These are phyloP conservation scores for Fusarium musae DNA, from an alignment of 2,329 filamentous ascomycete genomes.

Conservation along the genomic window DNA sequence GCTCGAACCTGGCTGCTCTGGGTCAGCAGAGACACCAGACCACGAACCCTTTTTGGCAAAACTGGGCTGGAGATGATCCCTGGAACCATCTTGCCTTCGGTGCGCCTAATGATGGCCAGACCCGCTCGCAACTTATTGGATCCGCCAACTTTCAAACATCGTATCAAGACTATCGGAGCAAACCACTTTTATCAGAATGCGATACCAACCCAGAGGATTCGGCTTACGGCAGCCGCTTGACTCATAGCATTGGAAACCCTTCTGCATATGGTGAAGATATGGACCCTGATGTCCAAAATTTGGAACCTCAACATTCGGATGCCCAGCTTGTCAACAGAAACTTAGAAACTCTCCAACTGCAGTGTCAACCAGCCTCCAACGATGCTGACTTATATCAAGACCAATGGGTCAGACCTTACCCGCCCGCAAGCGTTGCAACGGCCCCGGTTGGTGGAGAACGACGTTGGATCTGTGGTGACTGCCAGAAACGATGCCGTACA, in stretches of 20 bases:
- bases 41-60: conserved; percentile 8
- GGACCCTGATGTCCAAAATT: conserved; percentile 52
- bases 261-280: conserved; percentile 59
- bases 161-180: conserved; percentile 43
- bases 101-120: conserved; percentile 36
- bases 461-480: conserved; percentile 52
- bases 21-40: conserved; percentile 11
- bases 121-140: conserved; percentile 37
- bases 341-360: conserved; percentile 47
- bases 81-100: conserved; percentile 55
- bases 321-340: conserved; percentile 46
- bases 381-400: conserved; percentile 6
- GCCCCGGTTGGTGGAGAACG: conserved; percentile 23
- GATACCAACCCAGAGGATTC: conserved; percentile 57
- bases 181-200: conserved; percentile 52
- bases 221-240: conserved; percentile 57
- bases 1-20: conserved; percentile 8
- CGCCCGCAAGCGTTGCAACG: conserved; percentile 32
- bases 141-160: conserved; percentile 25
- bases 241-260: conserved; percentile 56
- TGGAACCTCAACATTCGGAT: conserved; percentile 23
- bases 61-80: conserved; percentile 52
- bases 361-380: not conserved
- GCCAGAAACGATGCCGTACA: conserved; percentile 58
- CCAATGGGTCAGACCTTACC: conserved; percentile 21